These are phyloP conservation scores for Hibiscus mutabilis DNA, from an alignment of 345 rosid species.

Conservation along the genomic window DNA sequence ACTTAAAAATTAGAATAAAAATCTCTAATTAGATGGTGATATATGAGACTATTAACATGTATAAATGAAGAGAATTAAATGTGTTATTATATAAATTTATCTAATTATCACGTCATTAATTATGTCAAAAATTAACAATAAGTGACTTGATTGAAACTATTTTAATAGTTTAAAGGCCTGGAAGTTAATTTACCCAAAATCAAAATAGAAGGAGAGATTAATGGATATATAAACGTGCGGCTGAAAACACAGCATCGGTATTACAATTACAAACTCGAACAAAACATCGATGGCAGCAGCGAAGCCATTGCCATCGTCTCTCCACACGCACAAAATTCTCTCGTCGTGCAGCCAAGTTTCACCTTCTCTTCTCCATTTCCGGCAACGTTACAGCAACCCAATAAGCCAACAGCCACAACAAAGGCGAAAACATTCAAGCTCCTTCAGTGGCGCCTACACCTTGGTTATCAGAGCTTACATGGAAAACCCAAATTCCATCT, in stretches of 20 bases:
- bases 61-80: too few species aligned
- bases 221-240: conserved; percentile 7
- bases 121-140: too few species aligned
- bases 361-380: conserved; percentile 46
- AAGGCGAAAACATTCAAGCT: conserved; percentile 17
- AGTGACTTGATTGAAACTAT: too few species aligned
- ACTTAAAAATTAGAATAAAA: too few species aligned
- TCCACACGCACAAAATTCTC: conserved; percentile 19
- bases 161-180: too few species aligned
- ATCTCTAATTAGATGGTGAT: too few species aligned
- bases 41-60: too few species aligned
- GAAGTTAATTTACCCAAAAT: too few species aligned
- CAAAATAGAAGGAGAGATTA: not conserved
- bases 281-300: conserved; percentile 16
- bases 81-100: too few species aligned
- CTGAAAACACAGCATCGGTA: not conserved
- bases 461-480: conserved; percentile 56
- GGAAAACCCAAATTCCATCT: conserved; percentile 68
- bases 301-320: conserved; percentile 38
- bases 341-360: conserved; percentile 45
- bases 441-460: conserved; percentile 17
- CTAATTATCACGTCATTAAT: too few species aligned
- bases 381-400: conserved; percentile 15
- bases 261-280: not conserved
- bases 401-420: conserved; percentile 2